Base-by-base conservation (phyloP, 139 green algal genomes). In the Chlorella sp. region DNA sequence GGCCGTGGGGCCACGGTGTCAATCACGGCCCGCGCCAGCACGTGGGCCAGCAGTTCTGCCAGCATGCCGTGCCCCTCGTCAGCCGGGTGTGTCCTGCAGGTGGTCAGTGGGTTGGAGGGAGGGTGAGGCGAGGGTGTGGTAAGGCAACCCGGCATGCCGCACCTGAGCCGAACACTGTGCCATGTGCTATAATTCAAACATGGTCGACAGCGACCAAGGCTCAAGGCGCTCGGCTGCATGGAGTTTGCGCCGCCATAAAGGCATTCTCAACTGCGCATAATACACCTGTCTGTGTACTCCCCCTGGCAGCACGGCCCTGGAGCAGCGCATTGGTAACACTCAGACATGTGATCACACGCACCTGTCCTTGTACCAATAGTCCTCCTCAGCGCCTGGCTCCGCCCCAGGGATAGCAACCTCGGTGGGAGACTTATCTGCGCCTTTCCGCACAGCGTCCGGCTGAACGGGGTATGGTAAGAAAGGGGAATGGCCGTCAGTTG, bases 51-150 rank as follows among this genome's bases (percentile, higher is more conserved):
- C 34, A 83, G 77, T 41, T 83, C 77, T 1, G 77, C 77, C 1
- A 83, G 38, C 77, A 83, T 83, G 60, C 77, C 77, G 60, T 83
- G 77, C 11, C 77, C 77, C 60, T 83, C 77, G 13, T 83, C 77
- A 8, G 60, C 77, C 6, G 77, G 77, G 77, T 83, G 77, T 4
- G 77, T 83, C 41, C 77, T 83, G 77, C 60, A 44, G 6, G 41
- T 0, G 69, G 22, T 20, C 5, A n/a, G n/a, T n/a, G n/a, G n/a
- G n/a, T n/a, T n/a, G n/a, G n/a, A n/a, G n/a, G n/a, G n/a, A n/a
- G n/a, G n/a, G n/a, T 32, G n/a, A 44, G 65, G 65, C 28, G n/a
- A 16, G 65, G 60, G n/a, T 28, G 65, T 2, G 5, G n/a, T 40
- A 2, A 32, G 9, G 67, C 11, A 46, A 32, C 34, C 2, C 11